Evolutionary conservation across 495 filamentous ascomycete genomes (phyloP).

Genomic region (Lasiosphaeria ovina): DNA sequence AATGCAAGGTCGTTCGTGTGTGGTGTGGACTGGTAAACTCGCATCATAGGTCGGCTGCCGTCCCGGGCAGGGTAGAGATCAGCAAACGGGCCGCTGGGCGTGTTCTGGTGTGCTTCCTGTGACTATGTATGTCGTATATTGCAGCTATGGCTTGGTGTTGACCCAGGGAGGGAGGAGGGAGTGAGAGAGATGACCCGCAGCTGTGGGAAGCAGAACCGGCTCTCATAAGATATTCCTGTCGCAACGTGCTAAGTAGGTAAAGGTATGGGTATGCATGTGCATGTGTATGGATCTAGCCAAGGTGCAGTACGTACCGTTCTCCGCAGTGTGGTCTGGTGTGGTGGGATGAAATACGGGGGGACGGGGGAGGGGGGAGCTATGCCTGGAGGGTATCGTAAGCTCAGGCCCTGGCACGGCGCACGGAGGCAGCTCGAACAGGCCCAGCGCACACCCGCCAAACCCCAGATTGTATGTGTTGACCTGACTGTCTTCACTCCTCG

Average conservation of each 20-base stretch:
- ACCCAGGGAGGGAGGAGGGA: conserved; percentile 18
- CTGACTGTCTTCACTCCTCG: no score
- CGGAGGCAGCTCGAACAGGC: conserved; percentile 8
- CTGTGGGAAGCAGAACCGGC: conserved; percentile 27
- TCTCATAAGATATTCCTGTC: conserved; percentile 28
- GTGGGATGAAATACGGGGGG: neutral
- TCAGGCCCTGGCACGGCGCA: conserved; percentile 13
- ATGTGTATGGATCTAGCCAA: conserved; percentile 6
- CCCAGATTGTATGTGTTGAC: conserved; percentile 1
- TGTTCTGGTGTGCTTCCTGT: neutral
- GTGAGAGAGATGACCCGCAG: conserved; percentile 25
- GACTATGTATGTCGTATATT: neutral
- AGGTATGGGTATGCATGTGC: conserved; percentile 13
- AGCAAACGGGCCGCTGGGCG: neutral
- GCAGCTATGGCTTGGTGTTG: neutral
- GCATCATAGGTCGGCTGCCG: conserved; percentile 22
- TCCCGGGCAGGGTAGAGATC: conserved; percentile 3
- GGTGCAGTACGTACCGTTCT: neutral
- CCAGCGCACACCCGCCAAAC: conserved; percentile 7
- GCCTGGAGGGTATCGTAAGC: conserved; percentile 5
- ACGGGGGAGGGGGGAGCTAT: neutral
- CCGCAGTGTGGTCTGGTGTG: conserved; percentile 7
- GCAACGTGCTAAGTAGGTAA: no score
- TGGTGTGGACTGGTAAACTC: conserved; percentile 17
- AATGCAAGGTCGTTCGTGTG: conserved; percentile 7